Evolutionary conservation across 202 grass and related monocot species (phyloP), one percentile per base, ranked within the genome.

Genomic region (Alloteropsis angusta): DNA sequence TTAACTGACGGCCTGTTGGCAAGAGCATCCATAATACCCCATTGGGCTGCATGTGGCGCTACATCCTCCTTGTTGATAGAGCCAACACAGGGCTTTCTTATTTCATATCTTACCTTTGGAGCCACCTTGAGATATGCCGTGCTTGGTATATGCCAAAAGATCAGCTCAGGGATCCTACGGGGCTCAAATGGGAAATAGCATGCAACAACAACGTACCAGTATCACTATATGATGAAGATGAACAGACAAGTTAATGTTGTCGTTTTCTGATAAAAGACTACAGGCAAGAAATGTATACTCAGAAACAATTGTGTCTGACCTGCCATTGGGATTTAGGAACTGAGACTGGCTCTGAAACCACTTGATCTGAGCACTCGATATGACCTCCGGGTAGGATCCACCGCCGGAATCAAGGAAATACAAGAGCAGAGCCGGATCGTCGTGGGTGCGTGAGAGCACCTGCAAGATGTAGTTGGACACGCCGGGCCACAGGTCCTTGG

Each of bases 121-220:
- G 83, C 94, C 9, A 94, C 85, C 78, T 90, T 88, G 19, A 19
- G 26, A 35, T 94, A 94, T 22, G 83, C 61, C 13, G 64, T 83
- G 80, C 91, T 94, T 7, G 91, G 91, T 88, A 97, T 94, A 37
- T 97, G 94, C 94, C 91, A 97, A 62, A 97, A 97, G 34, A 93
- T 72, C 6, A 97, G 35, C 81, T 97, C 91, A 15, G 91, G 78
- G 16, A 94, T 82, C 70, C 91, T 97, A 70, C 34, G 74, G 43
- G n/a, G 11, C 46, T 22, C 16, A 28, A 4, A 48, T 12, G 0
- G 3, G 15, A 18, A 43, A 3, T 0, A 18, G n/a, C n/a, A n/a
- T n/a, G n/a, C 0, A 16, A 18, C 9, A 23, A 12, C 9, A 38
- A 37, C 43, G 11, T 19, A 35, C 34, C 36, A 47, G 32, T 28